These are phyloP conservation scores for Epichloe scottii DNA, from an alignment of 2,329 filamentous ascomycete genomes.

Conservation along the genomic window DNA sequence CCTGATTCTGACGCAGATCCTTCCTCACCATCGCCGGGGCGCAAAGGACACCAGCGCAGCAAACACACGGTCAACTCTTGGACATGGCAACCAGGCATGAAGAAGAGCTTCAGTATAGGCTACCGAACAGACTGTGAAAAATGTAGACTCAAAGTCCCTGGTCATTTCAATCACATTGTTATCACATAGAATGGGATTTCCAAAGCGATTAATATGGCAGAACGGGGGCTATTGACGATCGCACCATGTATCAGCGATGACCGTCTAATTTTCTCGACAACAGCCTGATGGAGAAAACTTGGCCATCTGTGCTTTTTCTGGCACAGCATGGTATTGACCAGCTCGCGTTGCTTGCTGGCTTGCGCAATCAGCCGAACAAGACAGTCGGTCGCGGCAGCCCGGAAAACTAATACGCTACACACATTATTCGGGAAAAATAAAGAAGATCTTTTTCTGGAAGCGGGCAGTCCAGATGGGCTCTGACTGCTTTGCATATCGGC, in stretches of 20 bases:
- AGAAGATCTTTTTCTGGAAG: not conserved
- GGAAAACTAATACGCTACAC: not conserved
- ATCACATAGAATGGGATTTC: slow-evolving; percentile 36
- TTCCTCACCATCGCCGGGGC: slow-evolving; percentile 33
- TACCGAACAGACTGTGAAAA: slow-evolving; percentile 69
- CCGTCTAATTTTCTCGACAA: too few relatives aligned
- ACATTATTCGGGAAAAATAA: not conserved
- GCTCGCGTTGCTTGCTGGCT: not conserved
- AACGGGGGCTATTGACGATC: not conserved
- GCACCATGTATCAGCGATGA: not conserved
- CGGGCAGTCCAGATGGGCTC: not conserved
- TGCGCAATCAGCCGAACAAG: not conserved
- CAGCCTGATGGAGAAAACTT: not conserved
- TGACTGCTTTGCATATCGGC: not conserved
- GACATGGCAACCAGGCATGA: slow-evolving; percentile 51
- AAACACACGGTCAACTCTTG: slow-evolving; percentile 48
- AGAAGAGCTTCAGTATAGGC: slow-evolving; percentile 64
- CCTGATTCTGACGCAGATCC: slow-evolving; percentile 23
- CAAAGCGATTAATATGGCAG: not conserved
- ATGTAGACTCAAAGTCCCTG: slow-evolving; percentile 60
- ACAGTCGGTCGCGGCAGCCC: not conserved
- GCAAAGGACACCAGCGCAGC: slow-evolving; percentile 44
- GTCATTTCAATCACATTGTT: slow-evolving; percentile 72
- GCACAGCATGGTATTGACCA: too few relatives aligned
- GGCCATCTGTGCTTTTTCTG: too few relatives aligned